Percentiles rank a stretch among this genome's conserved stretches.
Evolutionary conservation across 441 rosid species (phyloP).

Genomic region (Melastoma candidum): DNA sequence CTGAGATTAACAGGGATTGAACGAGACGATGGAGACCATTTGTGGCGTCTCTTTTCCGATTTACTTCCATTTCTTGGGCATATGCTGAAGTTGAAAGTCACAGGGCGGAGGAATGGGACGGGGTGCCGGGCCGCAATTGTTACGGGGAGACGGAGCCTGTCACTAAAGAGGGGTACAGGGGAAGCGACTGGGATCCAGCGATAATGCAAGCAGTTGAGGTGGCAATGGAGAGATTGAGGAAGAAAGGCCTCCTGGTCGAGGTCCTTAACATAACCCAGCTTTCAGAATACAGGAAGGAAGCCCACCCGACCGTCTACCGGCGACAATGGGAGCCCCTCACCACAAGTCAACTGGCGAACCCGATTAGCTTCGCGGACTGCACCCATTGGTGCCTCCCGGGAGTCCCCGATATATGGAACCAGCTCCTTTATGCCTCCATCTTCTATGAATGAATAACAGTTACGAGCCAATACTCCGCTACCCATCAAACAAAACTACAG

Average conservation of each 20-base stretch:
- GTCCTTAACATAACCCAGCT: background rate
- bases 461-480: too few species aligned
- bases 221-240: background rate
- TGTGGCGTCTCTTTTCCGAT: too few species aligned
- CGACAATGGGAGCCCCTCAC: conserved; percentile 2
- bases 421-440: conserved; percentile 3
- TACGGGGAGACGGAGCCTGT: background rate
- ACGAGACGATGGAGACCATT: too few species aligned
- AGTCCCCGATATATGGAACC: conserved; percentile 1
- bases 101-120: background rate
- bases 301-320: conserved; percentile 2
- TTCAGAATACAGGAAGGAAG: background rate
- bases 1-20: too few species aligned
- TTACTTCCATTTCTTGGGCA: too few species aligned
- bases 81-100: too few species aligned
- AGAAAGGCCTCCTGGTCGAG: background rate
- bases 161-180: background rate
- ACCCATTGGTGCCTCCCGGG: conserved; percentile 1
- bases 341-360: background rate
- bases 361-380: background rate
- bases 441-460: background rate
- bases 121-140: background rate
- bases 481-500: too few species aligned
- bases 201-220: background rate
- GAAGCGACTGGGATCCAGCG: background rate